Evolutionary conservation across 805 yeast species (phyloP), one percentile per base, ranked within the genome.

Genomic region (Ogataea philodendri): DNA sequence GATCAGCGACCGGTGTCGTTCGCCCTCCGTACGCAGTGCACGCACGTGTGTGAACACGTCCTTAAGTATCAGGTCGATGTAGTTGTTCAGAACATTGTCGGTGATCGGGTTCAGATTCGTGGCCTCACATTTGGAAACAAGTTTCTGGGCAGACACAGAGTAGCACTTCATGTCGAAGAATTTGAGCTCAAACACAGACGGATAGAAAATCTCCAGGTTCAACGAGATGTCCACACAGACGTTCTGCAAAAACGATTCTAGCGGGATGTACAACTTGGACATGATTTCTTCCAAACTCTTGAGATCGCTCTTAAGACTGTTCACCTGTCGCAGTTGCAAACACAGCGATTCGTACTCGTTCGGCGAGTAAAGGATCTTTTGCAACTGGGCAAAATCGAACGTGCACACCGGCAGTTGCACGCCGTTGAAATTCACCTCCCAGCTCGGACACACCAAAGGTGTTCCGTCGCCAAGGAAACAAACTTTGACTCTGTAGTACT

Each of bases 391-490:
- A 27, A 66, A 58, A n/a, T 69, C 66, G 37, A 88, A 61, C 45
- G 80, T 77, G 16, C 80, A 74, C 20, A 87, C 63, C 19, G 83
- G 78, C 17, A 86, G 54, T 9, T 67, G 70, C 19, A 84, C 72
- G 7, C 70, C 72, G 5, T 45, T 48, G 30, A 57, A 37, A 1
- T 76, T 66, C 32, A 84, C 61, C 20, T 74, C 64, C 74, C 83
- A 74, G 20, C 66, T 63, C 1, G 94, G 94, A 43, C 88, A 78
- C 2, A 84, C 84, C 15, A 90, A 74, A 0, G 96, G 90, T 0
- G 90, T 84, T 8, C 90, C 86, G 63, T 93, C 97, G 41, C 76
- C 72, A 15, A 90, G 69, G 18, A 83, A 57, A 41, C 86, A 83
- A 2, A 90, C 79, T 40, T 74, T 76, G 13, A 85, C 62, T 29